Base-by-base conservation (phyloP, 352 stramenopile species). In the Phytophthora parvispora region DNA sequence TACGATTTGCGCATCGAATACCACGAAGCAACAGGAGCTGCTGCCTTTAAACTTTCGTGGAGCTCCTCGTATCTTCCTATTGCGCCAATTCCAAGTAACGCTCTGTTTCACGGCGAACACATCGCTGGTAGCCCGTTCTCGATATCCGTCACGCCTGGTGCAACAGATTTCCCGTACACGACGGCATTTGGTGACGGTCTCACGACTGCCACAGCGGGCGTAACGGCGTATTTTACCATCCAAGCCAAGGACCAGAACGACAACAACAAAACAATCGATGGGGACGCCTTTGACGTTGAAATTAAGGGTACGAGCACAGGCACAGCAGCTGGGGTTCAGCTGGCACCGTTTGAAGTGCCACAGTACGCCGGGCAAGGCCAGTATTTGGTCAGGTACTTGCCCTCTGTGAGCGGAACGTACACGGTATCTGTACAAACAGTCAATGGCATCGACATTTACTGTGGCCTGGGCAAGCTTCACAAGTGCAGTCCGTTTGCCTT, bases 1-100 rank as follows among this genome's bases (percentile, higher is more conserved):
- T 97, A 99, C 72, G 97, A 99, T 69, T 34, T 99, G 16, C 92
- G 92, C 38, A 76, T 99, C 49, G 97, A 99, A 71, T 99, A 98
- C 67, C 94, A 94, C 40, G 97, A 99, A 81, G 81, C 97, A 18
- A 98, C 87, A 2, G 97, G 97, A 12, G 78, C 78, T 10, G 97
- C 97, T 0, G 85, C 85, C 8, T 81, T 99, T 25, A 70, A 77
- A 24, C 80, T 99, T 16, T 71, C 92, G 13, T 99, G 97, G 95
- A 98, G 91, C 59, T 98, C 94, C n/a, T 96, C 89, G 34, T 98
- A 90, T 16, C 72, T 98, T 1, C 64, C 80, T 1, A 82, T 98
- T 9, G 74, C 97, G 62, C 69, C 91, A 13, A 89, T 99, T 25
- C 93, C 95, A 2, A 75, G 83, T 15, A 81, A 62, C 16, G 76